Evolutionary conservation across 2,329 filamentous ascomycete genomes (phyloP), one percentile per base, ranked within the genome.

Genomic region (Cercospora sp.): DNA sequence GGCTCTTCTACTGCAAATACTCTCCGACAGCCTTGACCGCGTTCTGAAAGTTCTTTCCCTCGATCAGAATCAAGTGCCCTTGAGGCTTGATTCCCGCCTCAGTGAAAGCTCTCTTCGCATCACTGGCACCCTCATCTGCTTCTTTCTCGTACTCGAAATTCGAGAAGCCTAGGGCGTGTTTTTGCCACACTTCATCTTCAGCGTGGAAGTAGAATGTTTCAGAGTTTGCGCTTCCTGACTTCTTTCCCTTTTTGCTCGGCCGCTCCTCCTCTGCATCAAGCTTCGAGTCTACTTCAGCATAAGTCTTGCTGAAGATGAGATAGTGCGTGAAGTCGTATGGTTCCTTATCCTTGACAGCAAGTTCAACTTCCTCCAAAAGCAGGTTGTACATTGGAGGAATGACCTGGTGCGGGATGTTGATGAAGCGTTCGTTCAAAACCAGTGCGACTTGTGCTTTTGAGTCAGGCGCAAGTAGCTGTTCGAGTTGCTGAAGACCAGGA

Each of bases 341-440:
- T 80, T 98, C 93, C 77, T 91, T 90, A 78, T 97, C 93, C 78
- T 96, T 90, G 3, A 97, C 83, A 0, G 95, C 95, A 77, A 90
- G 94, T 75, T 90, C 86, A 61, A 99, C 89, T 84, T 99, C 95
- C 77, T 98, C 93, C 60, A 92, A 84, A 61, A 99, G 87, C 93
- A 97, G 97, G 61, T 86, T 89, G 85, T 97, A 98, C 88, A 98
- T 91, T 3, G 95, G 94, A 31, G 95, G 94, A 13, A 93, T 89
- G 71, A 97, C 89, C 80, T 98, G 92, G 16, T 92, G 85, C n/a
- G 95, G 95, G 84, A 97, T 94, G 83, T 99, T 99, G 84, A 99
- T 93, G 75, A 98, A 85, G 23, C 94, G 89, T 80, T 99, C 95
- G 2, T 93, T 92, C n/a, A 99, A 84, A 30, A 99, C 87, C 16